Conservation (phyloP, 2,329 filamentous ascomycete genomes). For the Capronia coronata region DNA sequence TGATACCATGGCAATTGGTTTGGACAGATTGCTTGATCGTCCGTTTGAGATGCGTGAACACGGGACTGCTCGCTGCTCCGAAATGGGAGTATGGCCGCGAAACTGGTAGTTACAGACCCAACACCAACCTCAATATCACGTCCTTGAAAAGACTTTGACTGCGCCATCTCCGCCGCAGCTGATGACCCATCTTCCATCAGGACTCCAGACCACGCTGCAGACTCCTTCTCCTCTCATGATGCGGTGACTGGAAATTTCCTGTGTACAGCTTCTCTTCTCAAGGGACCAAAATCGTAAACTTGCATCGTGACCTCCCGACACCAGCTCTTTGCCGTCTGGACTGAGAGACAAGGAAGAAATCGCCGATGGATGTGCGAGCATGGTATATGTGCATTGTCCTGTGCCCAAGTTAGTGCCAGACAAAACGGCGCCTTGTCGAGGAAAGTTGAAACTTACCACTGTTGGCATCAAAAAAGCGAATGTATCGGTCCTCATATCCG, state of each 20-base stretch:
- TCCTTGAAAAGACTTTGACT: conserved; percentile 69
- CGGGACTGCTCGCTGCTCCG: too few relatives aligned
- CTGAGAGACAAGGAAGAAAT: conserved; percentile 89
- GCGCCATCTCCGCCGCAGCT: conserved; percentile 91
- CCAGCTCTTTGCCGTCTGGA: conserved; percentile 86
- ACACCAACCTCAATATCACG: conserved; percentile 5
- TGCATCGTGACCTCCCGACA: conserved; percentile 92
- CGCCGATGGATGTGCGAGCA: conserved; percentile 90
- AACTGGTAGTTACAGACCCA: not conserved
- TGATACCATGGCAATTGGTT: not conserved
- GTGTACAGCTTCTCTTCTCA: conserved; percentile 89
- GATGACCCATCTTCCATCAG: conserved; percentile 89
- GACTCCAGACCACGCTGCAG: conserved; percentile 90
- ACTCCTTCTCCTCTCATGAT: conserved; percentile 95
- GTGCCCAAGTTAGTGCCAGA: conserved; percentile 38
- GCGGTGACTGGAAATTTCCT: conserved; percentile 88
- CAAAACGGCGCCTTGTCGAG: not conserved
- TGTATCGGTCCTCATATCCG: conserved; percentile 92
- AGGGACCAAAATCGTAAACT: conserved; percentile 95
- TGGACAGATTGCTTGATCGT: too few relatives aligned
- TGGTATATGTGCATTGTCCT: conserved; percentile 99
- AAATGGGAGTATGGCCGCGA: not conserved
- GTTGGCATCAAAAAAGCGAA: conserved; percentile 97
- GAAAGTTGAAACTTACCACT: conserved; percentile 61
- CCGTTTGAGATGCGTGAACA: too few relatives aligned